A percentile compares a stretch with the other conserved stretches of the same genome.
Conservation (phyloP, 768 basidiomycete genomes). For the Boletus vermiculosoides region DNA sequence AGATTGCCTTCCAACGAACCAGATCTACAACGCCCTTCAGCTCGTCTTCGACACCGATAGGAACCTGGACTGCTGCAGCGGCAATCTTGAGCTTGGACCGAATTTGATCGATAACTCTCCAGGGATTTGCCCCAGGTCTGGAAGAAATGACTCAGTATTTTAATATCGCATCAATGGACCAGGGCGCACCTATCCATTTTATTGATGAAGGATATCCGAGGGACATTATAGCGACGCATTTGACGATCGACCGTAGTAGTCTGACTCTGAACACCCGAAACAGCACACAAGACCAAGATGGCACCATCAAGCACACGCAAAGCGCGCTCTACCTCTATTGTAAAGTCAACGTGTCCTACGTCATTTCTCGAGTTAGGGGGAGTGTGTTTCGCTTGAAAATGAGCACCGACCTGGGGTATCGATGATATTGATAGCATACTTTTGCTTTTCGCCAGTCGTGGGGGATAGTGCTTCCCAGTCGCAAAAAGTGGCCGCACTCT, state of each 20-base stretch:
- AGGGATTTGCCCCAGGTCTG: constrained; percentile 96
- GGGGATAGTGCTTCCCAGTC: constrained; percentile 84
- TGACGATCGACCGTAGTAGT: constrained; percentile 99
- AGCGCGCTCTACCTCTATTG: constrained; percentile 97
- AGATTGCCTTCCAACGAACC: constrained; percentile 90
- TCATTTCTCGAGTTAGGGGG: background rate
- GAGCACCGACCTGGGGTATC: constrained; percentile 80
- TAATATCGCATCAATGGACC: background rate
- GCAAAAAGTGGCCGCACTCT: constrained; percentile 97
- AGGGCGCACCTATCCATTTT: constrained; percentile 87
- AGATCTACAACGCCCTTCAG: constrained; percentile 92
- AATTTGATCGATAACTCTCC: constrained; percentile 91
- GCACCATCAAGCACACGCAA: constrained; percentile 96
- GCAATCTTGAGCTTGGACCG: constrained; percentile 87
- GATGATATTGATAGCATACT: constrained; percentile 96
- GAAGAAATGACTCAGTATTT: background rate
- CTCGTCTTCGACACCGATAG: constrained; percentile 86
- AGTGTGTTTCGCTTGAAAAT: background rate
- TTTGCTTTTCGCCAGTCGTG: constrained; percentile 60
- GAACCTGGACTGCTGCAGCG: constrained; percentile 94
- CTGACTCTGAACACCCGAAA: constrained; percentile 96
- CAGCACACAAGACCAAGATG: constrained; percentile 93
- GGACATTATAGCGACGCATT: constrained; percentile 96
- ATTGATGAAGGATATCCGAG: constrained; percentile 94
- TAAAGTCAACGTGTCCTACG: constrained; percentile 98